Evolutionary conservation across 108 stramenopile genomes (phyloP).

Genomic region (Poteriospumella lacustris): DNA sequence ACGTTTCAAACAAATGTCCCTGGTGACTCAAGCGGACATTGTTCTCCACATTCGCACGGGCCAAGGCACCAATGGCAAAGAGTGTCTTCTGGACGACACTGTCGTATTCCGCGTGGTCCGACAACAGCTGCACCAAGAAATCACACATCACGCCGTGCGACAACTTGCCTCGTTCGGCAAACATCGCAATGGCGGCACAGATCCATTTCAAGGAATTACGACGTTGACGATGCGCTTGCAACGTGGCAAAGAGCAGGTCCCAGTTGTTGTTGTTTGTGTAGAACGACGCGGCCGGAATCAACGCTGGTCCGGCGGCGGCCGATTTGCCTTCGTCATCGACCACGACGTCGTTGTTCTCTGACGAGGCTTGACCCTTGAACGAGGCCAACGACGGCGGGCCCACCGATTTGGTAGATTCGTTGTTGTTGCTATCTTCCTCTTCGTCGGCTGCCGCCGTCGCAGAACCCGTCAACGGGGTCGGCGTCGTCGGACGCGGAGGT

Average conservation of each 20-base stretch:
- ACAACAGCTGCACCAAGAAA: background rate
- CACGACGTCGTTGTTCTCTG: background rate
- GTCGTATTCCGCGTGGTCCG: background rate
- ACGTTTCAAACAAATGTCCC: background rate
- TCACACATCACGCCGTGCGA: background rate
- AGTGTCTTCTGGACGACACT: background rate
- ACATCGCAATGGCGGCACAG: background rate
- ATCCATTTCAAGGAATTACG: background rate
- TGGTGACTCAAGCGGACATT: background rate
- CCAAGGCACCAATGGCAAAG: background rate
- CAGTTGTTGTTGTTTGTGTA: background rate
- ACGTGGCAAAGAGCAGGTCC: background rate
- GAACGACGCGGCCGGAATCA: background rate
- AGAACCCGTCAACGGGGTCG: background rate
- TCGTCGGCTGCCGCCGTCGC: background rate
- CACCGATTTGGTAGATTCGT: no score
- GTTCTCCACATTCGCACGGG: background rate
- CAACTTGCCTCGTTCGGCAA: background rate
- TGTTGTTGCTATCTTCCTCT: no score
- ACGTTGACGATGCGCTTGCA: background rate
- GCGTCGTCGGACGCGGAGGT: background rate
- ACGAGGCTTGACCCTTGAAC: background rate
- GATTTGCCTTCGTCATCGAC: no score
- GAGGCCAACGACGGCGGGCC: background rate
- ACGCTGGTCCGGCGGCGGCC: background rate